phyloP scores from a whole-genome alignment of 768 basidiomycete genomes.

The Suillus fuscotomentosus region DNA sequence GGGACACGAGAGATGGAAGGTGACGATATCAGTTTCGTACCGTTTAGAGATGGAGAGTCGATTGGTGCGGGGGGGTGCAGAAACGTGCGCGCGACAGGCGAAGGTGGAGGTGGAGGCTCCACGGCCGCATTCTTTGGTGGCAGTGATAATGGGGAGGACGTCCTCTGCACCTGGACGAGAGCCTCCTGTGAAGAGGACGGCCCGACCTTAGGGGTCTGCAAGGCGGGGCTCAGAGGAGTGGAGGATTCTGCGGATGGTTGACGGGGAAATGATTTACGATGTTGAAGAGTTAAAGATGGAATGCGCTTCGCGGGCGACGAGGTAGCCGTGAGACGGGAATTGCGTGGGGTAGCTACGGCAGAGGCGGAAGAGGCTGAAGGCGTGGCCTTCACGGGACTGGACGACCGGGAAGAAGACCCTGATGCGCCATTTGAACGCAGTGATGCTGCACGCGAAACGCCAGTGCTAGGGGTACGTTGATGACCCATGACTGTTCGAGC shows the following conservation, averaged over 20 bases:
- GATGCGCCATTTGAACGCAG: conserved; percentile 40
- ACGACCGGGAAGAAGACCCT: conserved; percentile 55
- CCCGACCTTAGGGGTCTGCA: conserved; percentile 28
- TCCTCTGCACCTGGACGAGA: conserved; percentile 23
- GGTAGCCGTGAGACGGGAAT: conserved; percentile 30
- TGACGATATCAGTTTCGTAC: background rate
- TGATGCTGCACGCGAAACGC: conserved; percentile 39
- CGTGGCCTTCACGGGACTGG: conserved; percentile 57
- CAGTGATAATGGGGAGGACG: conserved; percentile 38
- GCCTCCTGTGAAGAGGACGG: conserved; percentile 28
- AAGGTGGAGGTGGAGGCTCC: conserved; percentile 21
- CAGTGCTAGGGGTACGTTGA: conserved; percentile 57
- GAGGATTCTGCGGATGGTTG: conserved; percentile 39
- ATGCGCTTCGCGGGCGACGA: conserved; percentile 61
- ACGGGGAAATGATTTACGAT: conserved; percentile 50
- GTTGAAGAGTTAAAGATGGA: conserved; percentile 43
- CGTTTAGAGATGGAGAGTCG: conserved; percentile 14
- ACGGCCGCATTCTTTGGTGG: conserved; percentile 33
- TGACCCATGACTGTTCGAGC: conserved; percentile 45
- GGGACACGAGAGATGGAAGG: conserved; percentile 1
- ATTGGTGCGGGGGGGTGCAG: conserved; percentile 16
- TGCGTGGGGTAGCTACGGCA: conserved; percentile 24
- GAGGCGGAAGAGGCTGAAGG: conserved; percentile 26
- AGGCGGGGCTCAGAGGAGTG: conserved; percentile 28
- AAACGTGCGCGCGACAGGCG: conserved; percentile 12